These are phyloP conservation scores for Silybum marianum DNA, from an alignment of 129 eudicot genomes.

Conservation along the genomic window DNA sequence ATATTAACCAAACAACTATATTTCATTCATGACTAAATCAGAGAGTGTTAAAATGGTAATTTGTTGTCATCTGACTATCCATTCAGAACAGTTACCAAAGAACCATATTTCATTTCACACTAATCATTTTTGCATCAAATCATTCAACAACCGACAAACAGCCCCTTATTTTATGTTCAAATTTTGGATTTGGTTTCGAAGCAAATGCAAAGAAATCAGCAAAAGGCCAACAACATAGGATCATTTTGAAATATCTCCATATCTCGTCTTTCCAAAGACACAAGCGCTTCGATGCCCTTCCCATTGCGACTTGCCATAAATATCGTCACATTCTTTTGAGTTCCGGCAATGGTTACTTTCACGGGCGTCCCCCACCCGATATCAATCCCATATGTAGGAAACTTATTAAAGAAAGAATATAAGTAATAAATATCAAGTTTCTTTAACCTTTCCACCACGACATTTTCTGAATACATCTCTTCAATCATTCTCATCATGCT, in stretches of 20 bases:
- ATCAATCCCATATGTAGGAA: neutral
- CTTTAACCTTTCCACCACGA: neutral
- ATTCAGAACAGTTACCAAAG: too few relatives aligned
- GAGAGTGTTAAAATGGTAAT: too few relatives aligned
- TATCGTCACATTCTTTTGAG: neutral
- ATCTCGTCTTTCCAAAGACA: neutral
- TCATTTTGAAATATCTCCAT: neutral
- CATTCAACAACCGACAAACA: too few relatives aligned
- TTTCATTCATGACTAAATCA: too few relatives aligned
- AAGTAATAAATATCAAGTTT: neutral
- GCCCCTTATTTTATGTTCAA: too few relatives aligned
- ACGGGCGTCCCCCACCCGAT: neutral
- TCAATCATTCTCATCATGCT: neutral
- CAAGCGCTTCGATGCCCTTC: neutral
- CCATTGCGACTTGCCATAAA: neutral
- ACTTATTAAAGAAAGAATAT: neutral
- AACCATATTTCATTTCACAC: too few relatives aligned
- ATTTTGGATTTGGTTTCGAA: too few relatives aligned
- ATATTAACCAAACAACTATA: too few relatives aligned
- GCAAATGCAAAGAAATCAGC: too few relatives aligned
- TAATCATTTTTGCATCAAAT: too few relatives aligned
- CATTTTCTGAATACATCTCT: neutral
- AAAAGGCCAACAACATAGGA: neutral
- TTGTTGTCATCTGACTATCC: too few relatives aligned
- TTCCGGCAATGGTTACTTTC: neutral